Base-by-base conservation (phyloP, 371 early-diverging fungal species). In the Rhizopus arrhizus region DNA sequence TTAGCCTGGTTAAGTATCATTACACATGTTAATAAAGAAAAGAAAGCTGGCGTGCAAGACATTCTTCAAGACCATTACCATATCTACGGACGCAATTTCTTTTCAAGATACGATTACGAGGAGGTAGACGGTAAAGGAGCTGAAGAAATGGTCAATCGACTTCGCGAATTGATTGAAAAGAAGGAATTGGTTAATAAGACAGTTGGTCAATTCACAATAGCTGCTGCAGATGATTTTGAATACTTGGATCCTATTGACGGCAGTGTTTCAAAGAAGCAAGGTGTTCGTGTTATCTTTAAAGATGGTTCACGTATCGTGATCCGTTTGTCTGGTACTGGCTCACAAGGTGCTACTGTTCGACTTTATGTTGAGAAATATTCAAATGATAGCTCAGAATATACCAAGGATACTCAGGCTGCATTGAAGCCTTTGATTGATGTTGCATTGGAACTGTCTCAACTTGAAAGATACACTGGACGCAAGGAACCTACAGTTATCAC, bases 31-130 rank as follows among this genome's bases (percentile, higher is more conserved):
- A 89, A 89, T 74, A 75, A 82, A 66, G 75, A 73, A 38, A 73
- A 79, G 29, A 74, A 78, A 32, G 61, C 75, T 0, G 71, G 82
- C 57, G 81, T 98, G 45, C 87, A 90, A 53, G 89, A 91, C 45
- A 84, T 98, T 38, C 83, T 97, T 65, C 75, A 85, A 63, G 70
- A 74, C 2, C 96, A 95, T 64, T 97, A 91, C 74, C 56, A 72
- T 22, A 79, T 69, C 4, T 98, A 95, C 51, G 98, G 98, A 34
- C 92, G 98, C 58, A 95, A 97, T 89, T 98, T 93, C 84, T 98
- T 96, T 77, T 90, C 95, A 56, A 72, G 85, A 72, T 97, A 95
- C 69, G 98, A 98, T 73, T 98, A 95, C 70, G 98, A 98, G 67
- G 97, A 97, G 62, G 96, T 98, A 8, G 93, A 91, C 34, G 73